phyloP scores from a whole-genome alignment of 768 basidiomycete species.

The Agaricus blazei region DNA sequence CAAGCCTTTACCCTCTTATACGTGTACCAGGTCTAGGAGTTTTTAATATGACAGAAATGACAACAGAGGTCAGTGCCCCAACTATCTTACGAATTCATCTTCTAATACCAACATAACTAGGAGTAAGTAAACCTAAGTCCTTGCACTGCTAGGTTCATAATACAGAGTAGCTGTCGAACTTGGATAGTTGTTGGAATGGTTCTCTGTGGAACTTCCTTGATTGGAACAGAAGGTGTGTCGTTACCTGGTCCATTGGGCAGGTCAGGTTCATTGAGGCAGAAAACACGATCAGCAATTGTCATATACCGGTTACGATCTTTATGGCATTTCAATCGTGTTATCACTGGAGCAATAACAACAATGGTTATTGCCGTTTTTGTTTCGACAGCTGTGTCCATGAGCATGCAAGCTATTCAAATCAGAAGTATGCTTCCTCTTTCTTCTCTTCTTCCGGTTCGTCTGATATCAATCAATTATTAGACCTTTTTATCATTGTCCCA shows the following conservation, averaged over 20 bases:
- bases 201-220: background rate
- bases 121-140: background rate
- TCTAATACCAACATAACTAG: background rate
- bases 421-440: background rate
- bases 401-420: background rate
- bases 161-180: background rate
- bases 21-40: background rate
- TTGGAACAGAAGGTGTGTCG: conserved; percentile 3
- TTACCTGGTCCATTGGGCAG: background rate
- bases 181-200: background rate
- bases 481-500: background rate
- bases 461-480: background rate
- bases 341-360: background rate
- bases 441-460: background rate
- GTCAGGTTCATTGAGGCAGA: background rate
- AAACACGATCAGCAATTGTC: background rate
- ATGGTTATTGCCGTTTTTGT: background rate
- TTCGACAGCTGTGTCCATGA: background rate
- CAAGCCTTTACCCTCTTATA: background rate
- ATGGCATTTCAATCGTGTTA: background rate
- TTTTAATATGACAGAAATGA: background rate
- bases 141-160: background rate
- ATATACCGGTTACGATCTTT: conserved; percentile 1
- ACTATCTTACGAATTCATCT: no score
- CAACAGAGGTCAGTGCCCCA: background rate